These are phyloP conservation scores for Evansstolkia leycettana DNA, from an alignment of 495 filamentous ascomycete genomes.

Conservation along the genomic window DNA sequence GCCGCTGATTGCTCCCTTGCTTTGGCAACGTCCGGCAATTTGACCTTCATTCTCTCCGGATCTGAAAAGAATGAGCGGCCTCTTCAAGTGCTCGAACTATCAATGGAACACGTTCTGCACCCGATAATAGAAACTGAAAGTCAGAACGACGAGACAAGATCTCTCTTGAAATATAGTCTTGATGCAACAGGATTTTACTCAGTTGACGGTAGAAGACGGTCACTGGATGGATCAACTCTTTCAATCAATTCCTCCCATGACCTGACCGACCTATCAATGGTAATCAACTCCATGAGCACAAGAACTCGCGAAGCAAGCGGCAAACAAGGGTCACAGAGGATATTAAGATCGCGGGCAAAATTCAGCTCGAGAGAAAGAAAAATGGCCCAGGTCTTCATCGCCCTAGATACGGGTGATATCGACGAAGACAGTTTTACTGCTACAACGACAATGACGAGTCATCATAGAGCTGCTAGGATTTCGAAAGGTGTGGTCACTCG, in stretches of 20 bases:
- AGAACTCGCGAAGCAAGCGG: not conserved
- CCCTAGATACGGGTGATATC: no score
- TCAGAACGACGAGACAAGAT: not conserved
- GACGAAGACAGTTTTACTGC: no score
- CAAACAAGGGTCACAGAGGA: no score
- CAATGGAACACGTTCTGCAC: not conserved
- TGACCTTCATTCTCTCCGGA: constrained; percentile 5
- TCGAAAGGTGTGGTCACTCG: not conserved
- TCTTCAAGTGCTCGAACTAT: constrained; percentile 5
- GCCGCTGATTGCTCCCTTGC: constrained; percentile 3
- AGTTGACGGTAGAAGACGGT: constrained; percentile 2
- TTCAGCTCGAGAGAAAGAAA: not conserved
- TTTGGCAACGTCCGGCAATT: not conserved
- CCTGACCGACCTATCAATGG: not conserved
- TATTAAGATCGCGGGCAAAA: not conserved
- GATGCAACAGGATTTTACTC: not conserved
- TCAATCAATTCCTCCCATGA: constrained; percentile 3
- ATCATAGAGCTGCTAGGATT: not conserved
- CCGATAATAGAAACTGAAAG: not conserved
- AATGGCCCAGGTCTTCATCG: not conserved
- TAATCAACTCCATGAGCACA: not conserved
- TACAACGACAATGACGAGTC: no score
- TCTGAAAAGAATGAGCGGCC: not conserved
- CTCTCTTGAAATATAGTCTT: constrained; percentile 1
- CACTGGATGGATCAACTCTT: not conserved